phyloP scores from a whole-genome alignment of 2,329 filamentous ascomycete species.

The Albophoma yamanashiensis region DNA sequence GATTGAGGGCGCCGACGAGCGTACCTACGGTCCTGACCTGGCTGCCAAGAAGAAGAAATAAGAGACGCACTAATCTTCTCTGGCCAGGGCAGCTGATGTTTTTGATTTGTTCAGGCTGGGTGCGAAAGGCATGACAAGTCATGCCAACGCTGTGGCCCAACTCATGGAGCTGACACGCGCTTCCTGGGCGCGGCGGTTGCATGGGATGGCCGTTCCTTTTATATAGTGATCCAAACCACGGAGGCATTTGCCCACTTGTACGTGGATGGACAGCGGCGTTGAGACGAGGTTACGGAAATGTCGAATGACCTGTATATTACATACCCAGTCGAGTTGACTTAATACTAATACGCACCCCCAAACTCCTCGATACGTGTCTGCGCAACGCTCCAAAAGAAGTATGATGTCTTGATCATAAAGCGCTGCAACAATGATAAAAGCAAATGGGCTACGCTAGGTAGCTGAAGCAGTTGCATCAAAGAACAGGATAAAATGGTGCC shows the following conservation, averaged over 20 bases:
- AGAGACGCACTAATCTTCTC: not conserved
- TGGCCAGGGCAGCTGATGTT: not conserved
- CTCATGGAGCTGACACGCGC: not conserved
- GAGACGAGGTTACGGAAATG: not conserved
- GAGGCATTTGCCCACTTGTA: not conserved
- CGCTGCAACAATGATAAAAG: not conserved
- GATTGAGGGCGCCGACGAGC: slow-evolving; percentile 50
- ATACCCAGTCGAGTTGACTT: slow-evolving; percentile 5
- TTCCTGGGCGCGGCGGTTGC: not conserved
- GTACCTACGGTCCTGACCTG: slow-evolving; percentile 28
- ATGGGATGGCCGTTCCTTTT: not conserved
- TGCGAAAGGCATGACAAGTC: not conserved
- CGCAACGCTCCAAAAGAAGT: not conserved
- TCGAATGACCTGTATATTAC: slow-evolving; percentile 11
- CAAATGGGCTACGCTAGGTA: not conserved
- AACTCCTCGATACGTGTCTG: slow-evolving; percentile 9
- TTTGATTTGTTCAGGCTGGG: no score
- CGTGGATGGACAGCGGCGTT: not conserved
- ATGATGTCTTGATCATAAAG: not conserved
- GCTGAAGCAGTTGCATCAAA: not conserved
- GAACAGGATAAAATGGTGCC: not conserved
- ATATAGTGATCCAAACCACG: not conserved
- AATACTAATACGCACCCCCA: slow-evolving; percentile 10
- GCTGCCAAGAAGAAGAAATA: slow-evolving; percentile 22
- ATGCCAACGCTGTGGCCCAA: not conserved